These are phyloP conservation scores for Tolypocladium nubicola DNA, from an alignment of 2,329 filamentous ascomycete genomes.

Conservation along the genomic window DNA sequence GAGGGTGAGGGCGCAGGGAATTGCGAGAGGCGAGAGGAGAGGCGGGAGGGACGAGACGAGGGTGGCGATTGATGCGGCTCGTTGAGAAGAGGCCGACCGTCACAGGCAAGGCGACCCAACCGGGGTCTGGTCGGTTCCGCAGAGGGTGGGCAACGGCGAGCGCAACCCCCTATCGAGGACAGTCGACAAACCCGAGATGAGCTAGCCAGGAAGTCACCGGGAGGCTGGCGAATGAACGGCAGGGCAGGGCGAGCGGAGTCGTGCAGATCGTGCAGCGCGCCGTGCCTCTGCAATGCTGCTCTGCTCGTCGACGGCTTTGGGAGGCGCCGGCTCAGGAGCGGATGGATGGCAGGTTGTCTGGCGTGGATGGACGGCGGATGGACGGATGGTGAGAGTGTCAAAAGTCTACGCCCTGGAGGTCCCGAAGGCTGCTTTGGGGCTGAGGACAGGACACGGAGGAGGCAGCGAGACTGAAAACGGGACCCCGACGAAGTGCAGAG, in stretches of 20 bases:
- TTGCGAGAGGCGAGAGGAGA: neutral
- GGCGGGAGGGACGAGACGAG: neutral
- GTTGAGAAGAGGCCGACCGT: neutral
- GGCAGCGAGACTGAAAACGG: constrained; percentile 8
- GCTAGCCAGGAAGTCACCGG: neutral
- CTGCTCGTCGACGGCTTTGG: neutral
- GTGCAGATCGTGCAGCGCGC: neutral
- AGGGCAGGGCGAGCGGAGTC: neutral
- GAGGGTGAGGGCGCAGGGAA: constrained; percentile 4
- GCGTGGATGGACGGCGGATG: neutral
- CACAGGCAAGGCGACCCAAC: neutral
- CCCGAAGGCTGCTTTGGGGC: neutral
- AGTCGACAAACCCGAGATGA: neutral
- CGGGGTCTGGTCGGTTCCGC: neutral
- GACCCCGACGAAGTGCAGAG: constrained; percentile 4
- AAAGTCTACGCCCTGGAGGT: neutral
- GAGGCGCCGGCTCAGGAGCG: neutral
- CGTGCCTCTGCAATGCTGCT: neutral
- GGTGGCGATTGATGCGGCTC: constrained; percentile 1
- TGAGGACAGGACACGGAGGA: neutral
- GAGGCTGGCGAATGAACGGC: neutral
- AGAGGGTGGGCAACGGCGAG: neutral
- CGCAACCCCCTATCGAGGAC: constrained; percentile 3
- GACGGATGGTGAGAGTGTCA: neutral
- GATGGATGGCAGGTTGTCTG: neutral